Conservation (phyloP, 2,329 filamentous ascomycete genomes). For the Hypoxylon sp. region DNA sequence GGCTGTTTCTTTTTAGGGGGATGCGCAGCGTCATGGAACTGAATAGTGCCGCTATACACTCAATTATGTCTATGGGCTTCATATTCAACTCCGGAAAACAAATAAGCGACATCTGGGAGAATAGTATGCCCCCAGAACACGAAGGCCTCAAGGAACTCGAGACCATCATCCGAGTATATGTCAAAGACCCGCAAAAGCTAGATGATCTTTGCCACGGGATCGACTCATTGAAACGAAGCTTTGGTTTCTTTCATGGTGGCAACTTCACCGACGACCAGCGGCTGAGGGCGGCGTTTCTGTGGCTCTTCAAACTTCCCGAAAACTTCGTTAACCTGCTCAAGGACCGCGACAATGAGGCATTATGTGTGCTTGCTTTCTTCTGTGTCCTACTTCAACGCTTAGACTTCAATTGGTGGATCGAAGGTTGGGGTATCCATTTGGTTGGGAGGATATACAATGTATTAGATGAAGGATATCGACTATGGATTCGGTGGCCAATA, state of each 20-base stretch:
- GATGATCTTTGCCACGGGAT: conserved; percentile 35
- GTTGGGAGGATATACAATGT: conserved; percentile 50
- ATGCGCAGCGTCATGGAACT: conserved; percentile 54
- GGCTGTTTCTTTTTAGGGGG: conserved; percentile 58
- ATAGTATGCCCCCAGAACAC: conserved; percentile 36
- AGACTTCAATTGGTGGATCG: conserved; percentile 53
- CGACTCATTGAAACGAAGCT: conserved; percentile 43
- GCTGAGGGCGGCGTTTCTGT: conserved; percentile 44
- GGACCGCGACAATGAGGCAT: conserved; percentile 43
- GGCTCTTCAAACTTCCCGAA: conserved; percentile 47
- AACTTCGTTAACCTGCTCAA: conserved; percentile 46
- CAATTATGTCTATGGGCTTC: conserved; percentile 47
- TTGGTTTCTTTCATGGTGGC: conserved; percentile 36
- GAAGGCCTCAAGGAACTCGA: conserved; percentile 48
- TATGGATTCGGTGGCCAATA: conserved; percentile 54
- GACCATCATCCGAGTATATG: conserved; percentile 32
- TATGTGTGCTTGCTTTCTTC: conserved; percentile 51
- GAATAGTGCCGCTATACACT: conserved; percentile 41
- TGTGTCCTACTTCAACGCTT: conserved; percentile 51
- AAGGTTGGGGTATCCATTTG: conserved; percentile 52
- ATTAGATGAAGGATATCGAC: conserved; percentile 48
- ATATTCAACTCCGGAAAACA: conserved; percentile 52
- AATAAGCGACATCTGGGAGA: conserved; percentile 41
- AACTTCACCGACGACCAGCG: conserved; percentile 43
- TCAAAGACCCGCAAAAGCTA: conserved; percentile 38